Evolutionary conservation across 345 rosid species (phyloP).

Genomic region (Salix dunnii): DNA sequence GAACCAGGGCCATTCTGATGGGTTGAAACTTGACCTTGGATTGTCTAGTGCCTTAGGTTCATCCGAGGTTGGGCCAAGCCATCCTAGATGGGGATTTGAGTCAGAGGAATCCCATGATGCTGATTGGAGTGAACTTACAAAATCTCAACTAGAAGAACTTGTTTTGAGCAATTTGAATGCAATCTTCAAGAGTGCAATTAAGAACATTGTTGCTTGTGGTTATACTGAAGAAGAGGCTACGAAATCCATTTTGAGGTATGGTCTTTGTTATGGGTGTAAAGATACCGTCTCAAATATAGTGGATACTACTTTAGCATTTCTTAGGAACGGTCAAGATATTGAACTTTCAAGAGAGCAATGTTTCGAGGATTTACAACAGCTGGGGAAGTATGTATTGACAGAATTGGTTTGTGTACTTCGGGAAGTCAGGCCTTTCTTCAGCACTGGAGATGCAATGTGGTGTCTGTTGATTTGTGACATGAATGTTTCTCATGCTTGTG

Average conservation of each 20-base stretch:
- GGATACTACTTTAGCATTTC: conserved; percentile 61
- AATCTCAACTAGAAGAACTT: conserved; percentile 69
- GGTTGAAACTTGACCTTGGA: conserved; percentile 62
- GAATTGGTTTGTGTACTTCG: conserved; percentile 79
- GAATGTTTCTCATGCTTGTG: conserved; percentile 93
- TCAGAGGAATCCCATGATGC: conserved; percentile 53
- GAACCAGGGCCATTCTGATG: conserved; percentile 42
- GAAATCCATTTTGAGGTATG: conserved; percentile 61
- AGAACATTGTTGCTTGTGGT: conserved; percentile 51
- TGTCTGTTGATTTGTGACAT: conserved; percentile 86
- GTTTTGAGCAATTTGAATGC: conserved; percentile 59
- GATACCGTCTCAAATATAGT: conserved; percentile 63
- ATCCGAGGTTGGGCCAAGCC: conserved; percentile 46
- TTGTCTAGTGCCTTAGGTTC: conserved; percentile 36
- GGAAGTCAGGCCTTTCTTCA: conserved; percentile 80
- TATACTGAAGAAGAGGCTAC: conserved; percentile 56
- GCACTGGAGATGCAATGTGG: conserved; percentile 99
- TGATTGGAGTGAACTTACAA: conserved; percentile 82
- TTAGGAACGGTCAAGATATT: conserved; percentile 55
- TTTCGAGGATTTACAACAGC: conserved; percentile 61
- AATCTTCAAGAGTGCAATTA: conserved; percentile 62
- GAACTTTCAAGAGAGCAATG: conserved; percentile 44
- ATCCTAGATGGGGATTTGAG: conserved; percentile 41
- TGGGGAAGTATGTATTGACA: conserved; percentile 77
- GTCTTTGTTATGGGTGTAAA: conserved; percentile 63